Evolutionary conservation across 2,329 filamentous ascomycete species (phyloP).

Genomic region (Xylaria sp.): DNA sequence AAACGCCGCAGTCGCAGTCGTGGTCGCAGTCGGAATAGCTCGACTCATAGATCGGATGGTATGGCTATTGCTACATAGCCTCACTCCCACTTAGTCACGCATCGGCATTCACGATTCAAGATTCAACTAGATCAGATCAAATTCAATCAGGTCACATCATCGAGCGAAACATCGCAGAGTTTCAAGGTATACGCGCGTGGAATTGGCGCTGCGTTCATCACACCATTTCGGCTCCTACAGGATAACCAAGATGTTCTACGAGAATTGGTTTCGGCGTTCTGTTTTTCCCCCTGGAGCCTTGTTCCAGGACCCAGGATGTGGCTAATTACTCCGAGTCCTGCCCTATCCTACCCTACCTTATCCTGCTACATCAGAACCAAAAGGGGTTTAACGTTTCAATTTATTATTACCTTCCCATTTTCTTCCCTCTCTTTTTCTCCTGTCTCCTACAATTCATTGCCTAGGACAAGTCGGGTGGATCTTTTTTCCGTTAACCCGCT

Average conservation of each 20-base stretch:
- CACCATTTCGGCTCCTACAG: neutral
- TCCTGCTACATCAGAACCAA: too few relatives aligned
- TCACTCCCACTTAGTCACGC: too few relatives aligned
- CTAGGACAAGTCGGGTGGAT: constrained; percentile 10
- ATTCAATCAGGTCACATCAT: neutral
- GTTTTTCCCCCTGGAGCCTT: neutral
- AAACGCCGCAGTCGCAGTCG: constrained; percentile 6
- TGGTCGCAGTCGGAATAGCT: constrained; percentile 17
- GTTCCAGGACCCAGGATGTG: too few relatives aligned
- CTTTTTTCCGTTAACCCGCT: constrained; percentile 5
- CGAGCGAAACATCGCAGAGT: too few relatives aligned
- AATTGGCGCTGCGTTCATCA: neutral
- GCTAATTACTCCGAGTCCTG: too few relatives aligned
- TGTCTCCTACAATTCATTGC: too few relatives aligned
- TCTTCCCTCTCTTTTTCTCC: neutral
- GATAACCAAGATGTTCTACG: constrained; percentile 15
- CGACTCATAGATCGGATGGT: constrained; percentile 18
- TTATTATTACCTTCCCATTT: neutral
- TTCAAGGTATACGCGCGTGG: neutral
- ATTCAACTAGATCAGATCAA: neutral
- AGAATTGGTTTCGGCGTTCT: constrained; percentile 7
- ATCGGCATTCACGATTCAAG: neutral
- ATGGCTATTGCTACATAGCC: constrained; percentile 10
- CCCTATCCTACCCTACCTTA: too few relatives aligned
- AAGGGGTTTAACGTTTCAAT: neutral